Evolutionary conservation across 2,329 filamentous ascomycete species (phyloP).

Genomic region (Chrysosporium keratinophilum): DNA sequence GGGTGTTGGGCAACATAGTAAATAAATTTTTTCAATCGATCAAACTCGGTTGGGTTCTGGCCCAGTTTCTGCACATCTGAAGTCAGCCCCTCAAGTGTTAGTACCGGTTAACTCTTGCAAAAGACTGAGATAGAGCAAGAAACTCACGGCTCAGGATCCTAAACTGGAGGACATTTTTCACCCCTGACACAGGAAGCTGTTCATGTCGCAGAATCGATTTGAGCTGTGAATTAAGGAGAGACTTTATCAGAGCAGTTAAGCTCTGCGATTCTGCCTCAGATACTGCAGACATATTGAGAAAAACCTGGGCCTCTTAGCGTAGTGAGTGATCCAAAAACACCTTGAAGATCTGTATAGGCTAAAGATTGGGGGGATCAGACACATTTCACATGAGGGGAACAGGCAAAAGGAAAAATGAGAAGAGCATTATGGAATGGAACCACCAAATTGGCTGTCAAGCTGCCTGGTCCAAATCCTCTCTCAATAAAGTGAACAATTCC

Average conservation of each 20-base stretch:
- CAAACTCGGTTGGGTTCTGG: conserved; percentile 22
- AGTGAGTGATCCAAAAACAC: not conserved
- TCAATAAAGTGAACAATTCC: not conserved
- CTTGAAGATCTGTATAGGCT: not conserved
- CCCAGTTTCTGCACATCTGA: conserved; percentile 21
- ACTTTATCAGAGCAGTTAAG: conserved; percentile 42
- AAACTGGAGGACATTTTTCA: conserved; percentile 71
- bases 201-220: conserved; percentile 67
- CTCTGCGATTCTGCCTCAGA: conserved; percentile 33
- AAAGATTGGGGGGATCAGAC: not conserved
- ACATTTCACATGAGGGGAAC: not conserved
- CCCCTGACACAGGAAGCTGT: conserved; percentile 64
- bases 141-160: conserved; percentile 69
- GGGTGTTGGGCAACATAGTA: conserved; percentile 20
- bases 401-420: not conserved
- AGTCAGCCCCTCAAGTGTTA: conserved; percentile 20
- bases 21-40: conserved; percentile 27
- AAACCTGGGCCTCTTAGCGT: not conserved
- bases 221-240: conserved; percentile 55
- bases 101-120: not conserved
- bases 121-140: not conserved
- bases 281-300: conserved; percentile 29
- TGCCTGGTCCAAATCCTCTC: not conserved
- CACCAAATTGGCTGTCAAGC: not conserved
- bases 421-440: not conserved